Evolutionary conservation across 176 grass and related monocot species (phyloP), one percentile per base, ranked within the genome.

Genomic region (Cenchrus americanus): DNA sequence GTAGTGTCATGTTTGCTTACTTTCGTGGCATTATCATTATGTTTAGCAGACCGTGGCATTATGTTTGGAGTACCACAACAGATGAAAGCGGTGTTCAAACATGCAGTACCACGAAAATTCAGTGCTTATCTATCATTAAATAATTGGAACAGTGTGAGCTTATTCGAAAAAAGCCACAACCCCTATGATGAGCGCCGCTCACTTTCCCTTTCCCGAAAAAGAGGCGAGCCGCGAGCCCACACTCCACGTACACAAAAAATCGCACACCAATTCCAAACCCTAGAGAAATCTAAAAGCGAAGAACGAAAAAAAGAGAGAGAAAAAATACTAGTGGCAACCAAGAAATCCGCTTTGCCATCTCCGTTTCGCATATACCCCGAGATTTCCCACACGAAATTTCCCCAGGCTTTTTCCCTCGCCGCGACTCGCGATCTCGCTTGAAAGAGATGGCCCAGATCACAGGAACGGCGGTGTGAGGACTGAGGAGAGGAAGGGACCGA

Each of bases 341-440:
- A 83, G 73, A 86, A 90, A 67, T 67, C 62, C 58, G 40, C 73
- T 49, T 72, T 11, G 73, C 73, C 83, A 12, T 68, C 84, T 86
- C 84, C 84, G 80, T 79, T 77, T 49, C 10, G 75, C 67, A 59
- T 42, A 86, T 72, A 7, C 78, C 14, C 34, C 0, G 34, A 54
- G 42, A 3, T 34, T 75, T 76, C 55, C 32, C 52, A 13, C 55
- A 0, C 78, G 60, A 37, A 77, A 30, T 86, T 15, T 40, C 62
- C 14, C 63, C 34, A 37, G 10, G 23, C 37, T 14, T 60, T 82
- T 15, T 41, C 23, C 37, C 40, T 40, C 6, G 24, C 66, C 21
- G 50, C 17, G 72, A 65, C 68, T 15, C 27, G 66, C 66, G 59
- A 79, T 90, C 84, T 52, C 50, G 14, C n/a, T 73, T 7, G 79